A percentile compares a stretch with the other conserved stretches of the same genome.
Evolutionary conservation across 164 flowering plant species (phyloP).

Genomic region (Umbilicus rupestris): DNA sequence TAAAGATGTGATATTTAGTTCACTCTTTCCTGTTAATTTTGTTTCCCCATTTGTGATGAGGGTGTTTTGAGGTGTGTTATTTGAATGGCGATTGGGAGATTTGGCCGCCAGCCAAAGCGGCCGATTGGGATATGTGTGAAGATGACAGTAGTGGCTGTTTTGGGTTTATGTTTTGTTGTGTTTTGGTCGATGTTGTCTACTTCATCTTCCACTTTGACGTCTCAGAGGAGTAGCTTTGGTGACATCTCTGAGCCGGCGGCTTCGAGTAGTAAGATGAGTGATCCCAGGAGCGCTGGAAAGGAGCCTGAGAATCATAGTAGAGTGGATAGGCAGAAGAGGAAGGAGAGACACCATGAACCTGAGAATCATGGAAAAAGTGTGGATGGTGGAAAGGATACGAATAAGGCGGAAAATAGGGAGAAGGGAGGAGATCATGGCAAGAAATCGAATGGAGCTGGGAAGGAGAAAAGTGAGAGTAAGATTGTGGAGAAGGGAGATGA

Average conservation of each 20-base stretch:
- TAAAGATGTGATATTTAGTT: not conserved
- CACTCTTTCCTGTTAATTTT: not conserved
- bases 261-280: constrained; percentile 16
- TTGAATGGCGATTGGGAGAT: constrained; percentile 45
- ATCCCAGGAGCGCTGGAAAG: constrained; percentile 13
- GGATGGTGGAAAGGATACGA: constrained; percentile 17
- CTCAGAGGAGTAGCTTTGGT: constrained; percentile 63
- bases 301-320: constrained; percentile 13
- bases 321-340: constrained; percentile 19
- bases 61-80: not conserved
- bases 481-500: constrained; percentile 25
- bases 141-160: constrained; percentile 49
- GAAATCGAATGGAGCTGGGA: not conserved
- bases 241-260: constrained; percentile 52
- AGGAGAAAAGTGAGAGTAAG: constrained; percentile 22
- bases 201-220: constrained; percentile 39
- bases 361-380: constrained; percentile 9
- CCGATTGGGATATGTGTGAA: constrained; percentile 63
- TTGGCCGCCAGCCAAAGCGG: constrained; percentile 55
- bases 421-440: constrained; percentile 13
- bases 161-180: constrained; percentile 73
- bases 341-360: constrained; percentile 25
- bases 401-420: constrained; percentile 12
- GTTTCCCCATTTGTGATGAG: not conserved
- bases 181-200: constrained; percentile 65